phyloP scores from a whole-genome alignment of 2,329 filamentous ascomycete species.

The Ascochyta rabiei region DNA sequence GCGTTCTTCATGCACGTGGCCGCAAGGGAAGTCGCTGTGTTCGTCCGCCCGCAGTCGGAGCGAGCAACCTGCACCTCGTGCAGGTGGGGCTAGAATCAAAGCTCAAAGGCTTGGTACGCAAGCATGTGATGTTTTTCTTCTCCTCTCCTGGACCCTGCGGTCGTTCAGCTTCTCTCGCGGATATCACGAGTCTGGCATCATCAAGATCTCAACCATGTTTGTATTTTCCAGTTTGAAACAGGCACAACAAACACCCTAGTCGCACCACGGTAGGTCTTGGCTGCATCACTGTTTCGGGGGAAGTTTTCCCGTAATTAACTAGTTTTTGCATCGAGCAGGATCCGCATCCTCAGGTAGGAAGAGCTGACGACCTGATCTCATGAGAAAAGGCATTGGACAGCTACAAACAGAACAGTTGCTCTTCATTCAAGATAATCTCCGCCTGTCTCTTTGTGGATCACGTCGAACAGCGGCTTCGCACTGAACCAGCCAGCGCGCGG shows the following conservation, averaged over 20 bases:
- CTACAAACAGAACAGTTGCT: neutral
- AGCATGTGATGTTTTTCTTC: slow-evolving; percentile 1
- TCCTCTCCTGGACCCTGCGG: slow-evolving; percentile 10
- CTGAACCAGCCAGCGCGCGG: slow-evolving; percentile 69
- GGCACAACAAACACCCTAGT: neutral
- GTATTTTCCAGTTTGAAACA: neutral
- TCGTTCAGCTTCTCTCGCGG: neutral
- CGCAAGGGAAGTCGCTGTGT: slow-evolving; percentile 3
- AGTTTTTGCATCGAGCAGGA: neutral
- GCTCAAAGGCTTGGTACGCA: slow-evolving; percentile 13
- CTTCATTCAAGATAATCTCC: slow-evolving; percentile 60
- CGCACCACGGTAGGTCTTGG: slow-evolving; percentile 7
- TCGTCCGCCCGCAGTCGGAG: slow-evolving; percentile 1
- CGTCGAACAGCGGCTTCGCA: slow-evolving; percentile 73
- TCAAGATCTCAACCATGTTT: neutral
- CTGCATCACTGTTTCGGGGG: slow-evolving; percentile 4
- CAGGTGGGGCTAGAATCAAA: slow-evolving; percentile 10
- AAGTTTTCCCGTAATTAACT: neutral
- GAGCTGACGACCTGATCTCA: neutral
- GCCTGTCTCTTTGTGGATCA: slow-evolving; percentile 66
- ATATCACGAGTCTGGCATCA: neutral
- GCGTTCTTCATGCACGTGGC: slow-evolving; percentile 20
- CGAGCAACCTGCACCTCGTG: neutral
- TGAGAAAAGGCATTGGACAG: neutral
- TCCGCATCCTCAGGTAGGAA: neutral